Base-by-base conservation (phyloP, 768 basidiomycete genomes). In the Boletus sp. region DNA sequence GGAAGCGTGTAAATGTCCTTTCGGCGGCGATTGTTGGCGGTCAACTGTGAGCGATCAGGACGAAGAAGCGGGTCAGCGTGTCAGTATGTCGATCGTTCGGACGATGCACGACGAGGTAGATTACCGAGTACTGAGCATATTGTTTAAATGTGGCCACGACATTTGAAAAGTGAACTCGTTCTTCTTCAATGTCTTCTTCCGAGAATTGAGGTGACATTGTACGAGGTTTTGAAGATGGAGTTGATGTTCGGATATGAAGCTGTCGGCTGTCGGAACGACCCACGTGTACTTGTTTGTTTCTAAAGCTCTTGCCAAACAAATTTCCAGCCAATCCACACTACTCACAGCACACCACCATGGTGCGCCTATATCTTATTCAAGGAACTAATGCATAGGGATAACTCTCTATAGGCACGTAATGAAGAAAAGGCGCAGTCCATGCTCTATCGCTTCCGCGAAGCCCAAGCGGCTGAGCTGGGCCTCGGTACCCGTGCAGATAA, bases 341-440 rank as follows among this genome's bases (percentile, higher is more conserved):
- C 23, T 9, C 37, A 35, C 23, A 49, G 10, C 19, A 41, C 46
- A 39, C 19, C 41, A 53, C 48, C 48, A 66, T 67, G 65, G 65
- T 62, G 53, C 29, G 52, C 32, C 21, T 23, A 15, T 8, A 11
- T 25, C 8, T 4, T 19, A 15, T 3, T 5, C 21, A 11, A 13
- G 14, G 15, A 4, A 19, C 1, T 2, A 21, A 32, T 3, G 2
- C 14, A 25, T 6, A 8, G 23, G 42, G 6, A 53, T 11, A 25
- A 30, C 4, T 2, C 1, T 37, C 0, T 5, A 3, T 60, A 93
- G 94, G 94, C 95, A 57, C 88, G 95, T 72, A 98, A 98, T 87
- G 90, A 94, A 71, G 96, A 98, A 73, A 99, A 98, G 71, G 92
- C 94, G 1, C 94, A 96, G 72, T 92, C 89, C 17, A 93, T 92